Evolutionary conservation across 1,284 basidiomycete species (phyloP).

Genomic region (Moesziomyces globuligerus): DNA sequence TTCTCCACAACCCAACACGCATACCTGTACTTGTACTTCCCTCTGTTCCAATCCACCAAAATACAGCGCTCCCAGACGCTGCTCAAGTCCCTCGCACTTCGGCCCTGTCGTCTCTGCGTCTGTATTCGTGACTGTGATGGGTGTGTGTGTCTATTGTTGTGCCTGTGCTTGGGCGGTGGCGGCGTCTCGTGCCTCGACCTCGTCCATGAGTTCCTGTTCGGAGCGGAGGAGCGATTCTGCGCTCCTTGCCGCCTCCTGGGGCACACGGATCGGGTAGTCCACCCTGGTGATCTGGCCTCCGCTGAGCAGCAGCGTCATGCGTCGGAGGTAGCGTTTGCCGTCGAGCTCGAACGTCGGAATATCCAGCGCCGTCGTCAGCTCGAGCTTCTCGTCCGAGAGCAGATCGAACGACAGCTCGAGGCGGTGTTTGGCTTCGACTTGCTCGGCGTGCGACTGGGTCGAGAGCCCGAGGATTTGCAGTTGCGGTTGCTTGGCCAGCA

Average conservation of each 20-base stretch:
- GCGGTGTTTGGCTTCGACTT: conserved; percentile 26
- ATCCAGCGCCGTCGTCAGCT: conserved; percentile 39
- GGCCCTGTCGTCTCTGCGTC: no score
- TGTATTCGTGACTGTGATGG: no score
- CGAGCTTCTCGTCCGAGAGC: conserved; percentile 31
- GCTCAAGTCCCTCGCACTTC: no score
- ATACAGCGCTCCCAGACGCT: no score
- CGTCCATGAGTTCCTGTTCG: conserved; percentile 40
- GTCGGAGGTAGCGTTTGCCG: conserved; percentile 24
- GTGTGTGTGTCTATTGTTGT: background rate
- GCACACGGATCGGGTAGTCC: conserved; percentile 50
- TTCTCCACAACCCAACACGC: no score
- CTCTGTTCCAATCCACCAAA: no score
- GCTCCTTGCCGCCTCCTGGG: conserved; percentile 36
- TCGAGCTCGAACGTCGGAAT: conserved; percentile 43
- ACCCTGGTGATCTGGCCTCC: conserved; percentile 58
- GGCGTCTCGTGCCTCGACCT: conserved; percentile 45
- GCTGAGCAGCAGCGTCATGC: conserved; percentile 53
- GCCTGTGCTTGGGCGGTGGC: conserved; percentile 12
- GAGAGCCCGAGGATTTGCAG: conserved; percentile 58
- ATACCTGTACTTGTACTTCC: conserved; percentile 7
- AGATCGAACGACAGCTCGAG: conserved; percentile 36
- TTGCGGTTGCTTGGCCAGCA: conserved; percentile 36
- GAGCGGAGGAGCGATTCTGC: conserved; percentile 48
- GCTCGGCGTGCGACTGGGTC: conserved; percentile 28